Evolutionary conservation across 2,329 filamentous ascomycete genomes (phyloP), one percentile per base, ranked within the genome.

Genomic region (Scedosporium apiospermum): DNA sequence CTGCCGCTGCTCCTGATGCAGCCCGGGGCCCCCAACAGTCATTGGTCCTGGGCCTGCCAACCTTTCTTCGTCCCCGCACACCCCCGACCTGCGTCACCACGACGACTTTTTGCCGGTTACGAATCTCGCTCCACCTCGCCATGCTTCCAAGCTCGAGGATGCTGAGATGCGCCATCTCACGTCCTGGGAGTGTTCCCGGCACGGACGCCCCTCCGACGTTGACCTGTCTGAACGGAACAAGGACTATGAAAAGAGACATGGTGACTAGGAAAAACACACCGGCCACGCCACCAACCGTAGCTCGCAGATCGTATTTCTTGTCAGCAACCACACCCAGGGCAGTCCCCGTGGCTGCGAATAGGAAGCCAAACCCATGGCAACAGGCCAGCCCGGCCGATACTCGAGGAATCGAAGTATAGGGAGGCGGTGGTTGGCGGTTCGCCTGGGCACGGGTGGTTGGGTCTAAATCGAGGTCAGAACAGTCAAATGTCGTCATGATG

Each of bases 401-500:
- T 46, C 89, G 82, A 6, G 90, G 90, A 66, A 90, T 91, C 0
- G 85, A 88, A 0, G 88, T 90, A 75, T 90, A 92, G 69, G 90
- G 90, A 10, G 85, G 75, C 53, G 79, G 80, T 3, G 26, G 27
- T 5, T 12, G 23, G 10, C 18, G 9, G 4, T 38, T 55, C 26
- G 9, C 7, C 7, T 16, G 18, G 46, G 7, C 4, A 5, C n/a
- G 42, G 18, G 12, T 6, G 14, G 6, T 41, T 5, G n/a, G 16
- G 74, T 88, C 87, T 2, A 88, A 85, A 67, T 89, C 88, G 3
- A 93, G 78, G 71, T 93, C 90, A 49, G 87, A 90, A n/a, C 86
- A 89, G 71, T 93, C 90, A 71, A 88, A 93, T 0, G 86, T 87
- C 70, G 92, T 89, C 89, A 93, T 92, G 70, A 92, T 82, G 38